A percentile compares a stretch with the other conserved stretches of the same genome.
These are phyloP conservation scores for Jatropha multifida DNA, from an alignment of 441 rosid genomes.

Conservation along the genomic window DNA sequence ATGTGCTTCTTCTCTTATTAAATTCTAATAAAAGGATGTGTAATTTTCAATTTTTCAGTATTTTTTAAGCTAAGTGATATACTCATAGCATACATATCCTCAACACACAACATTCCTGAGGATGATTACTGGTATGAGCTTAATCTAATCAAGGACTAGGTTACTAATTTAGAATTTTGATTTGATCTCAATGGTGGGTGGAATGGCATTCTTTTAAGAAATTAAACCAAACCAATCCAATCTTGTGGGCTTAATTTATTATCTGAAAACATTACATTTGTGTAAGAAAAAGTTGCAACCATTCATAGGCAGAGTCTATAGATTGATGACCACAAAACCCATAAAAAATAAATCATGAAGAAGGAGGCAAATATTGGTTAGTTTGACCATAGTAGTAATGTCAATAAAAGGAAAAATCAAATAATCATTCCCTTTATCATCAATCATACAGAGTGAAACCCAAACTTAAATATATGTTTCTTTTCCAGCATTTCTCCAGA, in stretches of 20 bases:
- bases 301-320: neutral
- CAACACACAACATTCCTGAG: no score
- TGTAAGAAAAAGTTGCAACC: neutral
- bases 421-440: slow-evolving; percentile 2
- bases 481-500: slow-evolving; percentile 18
- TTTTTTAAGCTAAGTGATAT: no score
- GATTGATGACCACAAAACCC: slow-evolving; percentile 5
- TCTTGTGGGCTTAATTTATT: neutral
- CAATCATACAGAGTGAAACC: neutral
- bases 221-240: neutral
- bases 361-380: neutral
- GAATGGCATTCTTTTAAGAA: neutral
- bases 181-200: no score
- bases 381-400: neutral
- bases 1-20: slow-evolving; percentile 26
- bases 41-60: neutral
- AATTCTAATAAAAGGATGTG: neutral
- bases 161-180: no score
- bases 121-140: neutral
- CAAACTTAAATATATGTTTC: neutral
- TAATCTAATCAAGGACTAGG: neutral
- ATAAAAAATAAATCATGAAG: slow-evolving; percentile 11
- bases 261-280: neutral
- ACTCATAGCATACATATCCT: no score
- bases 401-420: slow-evolving; percentile 15